A percentile compares a stretch with the other conserved stretches of the same genome.
Conservation (phyloP, 805 yeast genomes). For the Wickerhamomyces bovis region DNA sequence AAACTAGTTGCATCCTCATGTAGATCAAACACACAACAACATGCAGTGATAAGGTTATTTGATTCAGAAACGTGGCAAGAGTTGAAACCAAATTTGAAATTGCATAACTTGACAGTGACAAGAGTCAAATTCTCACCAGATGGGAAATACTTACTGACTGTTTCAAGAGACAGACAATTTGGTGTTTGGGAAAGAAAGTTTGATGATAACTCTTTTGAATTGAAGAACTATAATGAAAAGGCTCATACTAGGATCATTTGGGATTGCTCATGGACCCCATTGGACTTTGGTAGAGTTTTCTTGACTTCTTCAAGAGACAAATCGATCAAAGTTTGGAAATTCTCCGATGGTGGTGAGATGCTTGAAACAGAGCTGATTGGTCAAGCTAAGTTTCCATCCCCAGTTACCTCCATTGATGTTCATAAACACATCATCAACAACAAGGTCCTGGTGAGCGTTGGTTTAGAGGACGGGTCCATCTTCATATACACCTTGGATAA, state of each 20-base stretch:
- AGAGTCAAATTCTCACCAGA: conserved; percentile 70
- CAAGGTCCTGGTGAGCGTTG: conserved; percentile 46
- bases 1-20: conserved; percentile 82
- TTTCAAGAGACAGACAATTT: conserved; percentile 85
- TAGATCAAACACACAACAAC: conserved; percentile 74
- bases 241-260: conserved; percentile 92
- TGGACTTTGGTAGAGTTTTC: conserved; percentile 42
- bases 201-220: conserved; percentile 32
- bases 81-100: conserved; percentile 46
- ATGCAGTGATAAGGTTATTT: conserved; percentile 80
- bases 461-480: conserved; percentile 65
- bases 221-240: conserved; percentile 42
- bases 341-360: conserved; percentile 25
- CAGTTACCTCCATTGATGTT: conserved; percentile 67
- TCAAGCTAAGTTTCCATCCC: conserved; percentile 40
- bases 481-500: conserved; percentile 33
- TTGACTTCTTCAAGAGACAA: conserved; percentile 87
- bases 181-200: conserved; percentile 59
- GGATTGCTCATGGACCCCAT: conserved; percentile 88
- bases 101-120: conserved; percentile 83
- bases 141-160: conserved; percentile 60
- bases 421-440: conserved; percentile 26
- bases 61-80: conserved; percentile 58
- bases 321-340: conserved; percentile 66
- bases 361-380: conserved; percentile 25